Base-by-base conservation (phyloP, 2,329 filamentous ascomycete species). In the Alternaria sp. region DNA sequence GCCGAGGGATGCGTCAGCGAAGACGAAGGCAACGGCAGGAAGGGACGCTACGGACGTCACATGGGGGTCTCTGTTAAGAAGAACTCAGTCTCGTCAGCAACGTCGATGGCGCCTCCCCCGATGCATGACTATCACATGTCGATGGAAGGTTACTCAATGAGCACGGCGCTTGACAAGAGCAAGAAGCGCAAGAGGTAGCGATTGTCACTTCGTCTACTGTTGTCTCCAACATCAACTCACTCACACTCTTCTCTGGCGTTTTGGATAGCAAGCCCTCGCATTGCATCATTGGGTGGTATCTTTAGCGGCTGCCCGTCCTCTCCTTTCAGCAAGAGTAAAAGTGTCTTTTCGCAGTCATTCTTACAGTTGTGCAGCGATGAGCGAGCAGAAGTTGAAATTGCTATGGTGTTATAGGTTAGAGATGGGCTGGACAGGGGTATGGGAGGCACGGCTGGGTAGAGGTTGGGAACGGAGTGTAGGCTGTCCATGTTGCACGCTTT, bases 1-100 rank as follows among this genome's bases (percentile, higher is more conserved):
- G 89, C 93, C 61, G 95, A 98, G 69, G 92, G 94, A 66, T 99
- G 95, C 80, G 89, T 99, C 80, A 97, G 94, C 79, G 95, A 99
- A 80, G 95, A 99, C 72, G 95, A 99, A 81, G 93, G 93, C 66
- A 98, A 98, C 78, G 95, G 94, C 66, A 91, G 95, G 74, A 98
- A 97, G 81, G 95, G 95, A 65, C 90, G 95, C 59, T 98, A 97
- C 71, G 87, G 89, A 61, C 84, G 89, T 59, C 86, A 90, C 76
- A 89, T 90, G 88, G 87, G 89, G 54, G 87, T 90, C 32, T 82
- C 87, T 1, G 85, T 90, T 64, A 90, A 89, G 80, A 89, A 88
- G 73, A 63, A 46, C 52, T 65, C 63, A 6, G 14, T 51, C 4
- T 54, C 65, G 2, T 64, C 64, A 49, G 64, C 61, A 20, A 66